A percentile compares a stretch with the other conserved stretches of the same genome.
Evolutionary conservation across 371 early-diverging fungal genomes (phyloP).

Genomic region (Circinella umbellata): DNA sequence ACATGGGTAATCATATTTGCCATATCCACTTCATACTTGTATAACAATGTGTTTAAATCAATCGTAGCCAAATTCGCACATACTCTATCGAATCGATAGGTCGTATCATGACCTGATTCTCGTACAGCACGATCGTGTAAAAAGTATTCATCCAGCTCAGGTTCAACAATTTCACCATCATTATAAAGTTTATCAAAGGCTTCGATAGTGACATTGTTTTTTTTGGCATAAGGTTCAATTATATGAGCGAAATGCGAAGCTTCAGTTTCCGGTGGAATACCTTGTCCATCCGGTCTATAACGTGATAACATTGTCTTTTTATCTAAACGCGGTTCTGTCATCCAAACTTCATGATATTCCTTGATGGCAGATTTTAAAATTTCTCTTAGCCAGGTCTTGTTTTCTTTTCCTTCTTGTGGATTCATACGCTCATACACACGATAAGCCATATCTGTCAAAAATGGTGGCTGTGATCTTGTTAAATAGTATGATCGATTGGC

Average conservation of each 20-base stretch:
- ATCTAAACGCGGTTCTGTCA: conserved; percentile 81
- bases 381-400: conserved; percentile 80
- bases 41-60: conserved; percentile 89
- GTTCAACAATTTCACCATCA: conserved; percentile 67
- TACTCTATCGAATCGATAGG: conserved; percentile 90
- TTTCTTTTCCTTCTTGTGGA: conserved; percentile 48
- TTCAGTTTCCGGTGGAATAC: conserved; percentile 98
- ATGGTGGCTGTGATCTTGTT: conserved; percentile 96
- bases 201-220: conserved; percentile 68
- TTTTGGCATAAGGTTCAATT: conserved; percentile 83
- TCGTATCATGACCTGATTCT: conserved; percentile 97
- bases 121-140: conserved; percentile 97
- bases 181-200: conserved; percentile 77
- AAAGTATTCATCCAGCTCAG: conserved; percentile 93
- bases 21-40: conserved; percentile 95
- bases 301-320: conserved; percentile 77
- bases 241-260: conserved; percentile 92
- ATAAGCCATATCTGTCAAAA: conserved; percentile 95
- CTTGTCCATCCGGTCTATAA: conserved; percentile 87
- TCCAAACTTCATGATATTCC: conserved; percentile 94
- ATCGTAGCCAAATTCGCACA: conserved; percentile 93
- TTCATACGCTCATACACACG: conserved; percentile 73
- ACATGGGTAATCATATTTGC: conserved; percentile 72
- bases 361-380: conserved; percentile 83
- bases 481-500: conserved; percentile 97